phyloP scores from a whole-genome alignment of 306 rosid species.

The Cucurbita ficifolia region DNA sequence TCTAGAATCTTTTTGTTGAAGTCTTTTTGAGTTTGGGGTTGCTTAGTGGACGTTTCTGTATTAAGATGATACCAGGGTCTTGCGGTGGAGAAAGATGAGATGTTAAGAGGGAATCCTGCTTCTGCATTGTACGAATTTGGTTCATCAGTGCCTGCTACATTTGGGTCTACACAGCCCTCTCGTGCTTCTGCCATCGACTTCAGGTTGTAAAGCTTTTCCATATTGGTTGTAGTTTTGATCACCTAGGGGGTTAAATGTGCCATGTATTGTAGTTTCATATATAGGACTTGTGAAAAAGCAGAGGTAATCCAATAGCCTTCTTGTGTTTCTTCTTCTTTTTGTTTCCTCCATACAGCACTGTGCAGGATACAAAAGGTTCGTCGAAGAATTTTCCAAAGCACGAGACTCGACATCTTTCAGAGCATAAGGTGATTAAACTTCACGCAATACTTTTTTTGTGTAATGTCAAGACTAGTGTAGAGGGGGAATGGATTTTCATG shows the following conservation, averaged over 20 bases:
- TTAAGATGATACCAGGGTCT: conserved; percentile 71
- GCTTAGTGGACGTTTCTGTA: conserved; percentile 14
- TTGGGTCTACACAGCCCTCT: conserved; percentile 19
- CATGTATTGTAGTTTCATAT: neutral
- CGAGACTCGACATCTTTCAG: conserved; percentile 85
- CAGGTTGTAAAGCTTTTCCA: conserved; percentile 25
- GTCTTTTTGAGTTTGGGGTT: neutral
- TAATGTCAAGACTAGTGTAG: neutral
- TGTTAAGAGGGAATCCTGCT: conserved; percentile 37
- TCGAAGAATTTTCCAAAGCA: conserved; percentile 73
- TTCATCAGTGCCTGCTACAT: conserved; percentile 19
- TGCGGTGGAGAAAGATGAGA: conserved; percentile 60
- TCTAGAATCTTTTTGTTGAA: neutral
- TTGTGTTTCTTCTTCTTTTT: conserved; percentile 4
- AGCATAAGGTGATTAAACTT: conserved; percentile 55
- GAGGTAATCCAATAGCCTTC: neutral
- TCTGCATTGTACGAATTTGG: conserved; percentile 30
- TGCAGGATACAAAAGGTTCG: conserved; percentile 47
- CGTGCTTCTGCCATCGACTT: conserved; percentile 39
- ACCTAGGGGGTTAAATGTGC: neutral
- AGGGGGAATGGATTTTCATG: neutral
- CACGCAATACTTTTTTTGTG: neutral
- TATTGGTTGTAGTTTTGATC: neutral
- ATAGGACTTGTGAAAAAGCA: conserved; percentile 1
- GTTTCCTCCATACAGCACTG: conserved; percentile 26